These are phyloP conservation scores for Fraxinus floribunda DNA, from an alignment of 305 asterid species.

Conservation along the genomic window DNA sequence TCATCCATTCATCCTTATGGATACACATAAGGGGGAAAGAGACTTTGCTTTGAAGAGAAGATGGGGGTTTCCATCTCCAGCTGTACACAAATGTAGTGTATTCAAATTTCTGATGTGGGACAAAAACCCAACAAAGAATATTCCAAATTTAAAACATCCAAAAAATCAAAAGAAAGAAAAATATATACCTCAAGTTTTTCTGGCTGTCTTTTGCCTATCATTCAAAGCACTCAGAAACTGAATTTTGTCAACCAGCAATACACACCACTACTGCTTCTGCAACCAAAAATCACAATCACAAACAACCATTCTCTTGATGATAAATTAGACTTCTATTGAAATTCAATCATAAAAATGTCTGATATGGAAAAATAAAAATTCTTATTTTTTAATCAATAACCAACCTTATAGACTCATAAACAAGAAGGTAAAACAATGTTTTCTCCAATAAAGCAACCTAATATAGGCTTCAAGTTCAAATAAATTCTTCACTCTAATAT, in stretches of 20 bases:
- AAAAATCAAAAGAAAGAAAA: too few species aligned
- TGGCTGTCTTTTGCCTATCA: slow-evolving; percentile 12
- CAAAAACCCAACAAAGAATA: too few species aligned
- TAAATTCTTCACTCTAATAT: not conserved
- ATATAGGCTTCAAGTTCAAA: not conserved
- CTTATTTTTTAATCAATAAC: not conserved
- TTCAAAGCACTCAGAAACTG: slow-evolving; percentile 54
- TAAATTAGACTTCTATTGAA: slow-evolving; percentile 15
- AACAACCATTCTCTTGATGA: slow-evolving; percentile 27
- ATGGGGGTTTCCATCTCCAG: slow-evolving; percentile 47
- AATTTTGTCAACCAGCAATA: slow-evolving; percentile 39
- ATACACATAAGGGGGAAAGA: slow-evolving; percentile 29
- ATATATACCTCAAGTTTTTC: too few species aligned
- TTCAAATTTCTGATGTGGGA: too few species aligned
- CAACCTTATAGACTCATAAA: not conserved
- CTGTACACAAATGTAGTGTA: too few species aligned
- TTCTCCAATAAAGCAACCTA: not conserved
- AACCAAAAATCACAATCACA: slow-evolving; percentile 40
- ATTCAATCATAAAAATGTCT: not conserved
- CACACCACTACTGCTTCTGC: slow-evolving; percentile 45
- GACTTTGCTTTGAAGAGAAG: slow-evolving; percentile 93
- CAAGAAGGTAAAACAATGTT: not conserved
- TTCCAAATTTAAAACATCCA: too few species aligned
- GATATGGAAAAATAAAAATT: not conserved
- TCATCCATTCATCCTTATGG: not conserved